Evolutionary conservation across 139 green algal species (phyloP), one percentile per base, ranked within the genome.

Genomic region (Volvox africanus): DNA sequence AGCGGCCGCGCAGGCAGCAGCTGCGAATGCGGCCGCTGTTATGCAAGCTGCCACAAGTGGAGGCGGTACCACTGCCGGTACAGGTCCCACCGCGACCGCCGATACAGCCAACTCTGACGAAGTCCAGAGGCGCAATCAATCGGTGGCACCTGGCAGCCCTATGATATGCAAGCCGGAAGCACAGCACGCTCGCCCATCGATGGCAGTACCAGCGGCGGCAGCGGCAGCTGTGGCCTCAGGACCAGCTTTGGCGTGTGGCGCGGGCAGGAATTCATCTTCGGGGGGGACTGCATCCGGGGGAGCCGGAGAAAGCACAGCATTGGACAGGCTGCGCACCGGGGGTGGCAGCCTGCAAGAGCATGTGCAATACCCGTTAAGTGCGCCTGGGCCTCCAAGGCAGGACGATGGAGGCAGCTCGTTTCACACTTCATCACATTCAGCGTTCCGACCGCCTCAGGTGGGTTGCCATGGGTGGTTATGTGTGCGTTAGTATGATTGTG

Each of bases 381-480:
- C 26, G 79, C 37, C 37, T 26, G 9, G 37, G 20, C 35, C 37
- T 0, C 12, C 24, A 61, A 24, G 30, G 26, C 24, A 30, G 3
- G 81, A n/a, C 18, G 30, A 61, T 20, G 30, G n/a, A 20, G 61
- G 14, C 3, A 28, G 35, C 13, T 18, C 65, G 2, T 89, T 89
- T 69, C 84, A 89, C 14, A n/a, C 84, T 1, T 89, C 84, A 18
- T 50, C 84, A 67, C 84, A 89, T 32, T 89, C 84, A 13, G 84
- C 84, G 3, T 89, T 89, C 84, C 68, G 84, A 3, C 84, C 84
- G 36, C 84, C 84, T 5, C 84, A 89, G 84, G 84, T 81, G 37
- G 9, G 68, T 16, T 75, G 11, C n/a, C n/a, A 32, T 28, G 11
- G 67, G 5, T 75, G 67, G 11, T 26, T 75, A 26, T 14, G 67